Evolutionary conservation across 768 basidiomycete genomes (phyloP), one percentile per base, ranked within the genome.

Genomic region (Suillus weaverae): DNA sequence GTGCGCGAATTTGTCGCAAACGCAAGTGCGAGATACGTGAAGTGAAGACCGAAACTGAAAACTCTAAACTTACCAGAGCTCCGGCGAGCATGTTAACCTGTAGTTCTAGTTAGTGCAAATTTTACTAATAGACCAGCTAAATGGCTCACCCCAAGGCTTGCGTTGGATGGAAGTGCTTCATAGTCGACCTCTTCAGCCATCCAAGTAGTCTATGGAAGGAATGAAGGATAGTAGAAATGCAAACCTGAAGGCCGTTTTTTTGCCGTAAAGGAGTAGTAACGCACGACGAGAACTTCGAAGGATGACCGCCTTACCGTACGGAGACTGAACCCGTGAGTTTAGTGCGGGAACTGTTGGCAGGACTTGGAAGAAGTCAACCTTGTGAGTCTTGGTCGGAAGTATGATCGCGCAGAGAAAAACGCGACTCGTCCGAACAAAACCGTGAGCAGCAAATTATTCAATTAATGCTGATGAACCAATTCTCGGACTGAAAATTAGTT

Each of bases 51-150:
- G 3, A 33, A 35, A n/a, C 10, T 53, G 51, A 26, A 50, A 8
- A 32, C 30, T 32, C 4, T 53, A 18, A 48, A 85, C 92, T 81
- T 75, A 96, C 95, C 76, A 99, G 81, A 60, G 95, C 95, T 67
- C 97, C 97, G 30, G 97, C 97, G 71, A 95, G 78, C 97, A 99
- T 99, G 78, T 95, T 96, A 66, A 97, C 94, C 92, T 93, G 66
- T 60, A 35, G 53, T 18, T 62, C 62, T 65, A 62, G 64, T 74
- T 64, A 57, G 62, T 50, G 64, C 38, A 70, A 62, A 55, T 60
- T 64, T 60, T 46, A 60, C 71, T 61, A 67, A 51, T 62, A 56
- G 62, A 60, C 7, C 35, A 60, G 20, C 44, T 35, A 54, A 59
- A 56, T 55, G 41, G 60, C 70, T 70, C 71, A 92, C 91, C 32